Evolutionary conservation across 441 rosid genomes (phyloP).

Genomic region (Populus hybrid): DNA sequence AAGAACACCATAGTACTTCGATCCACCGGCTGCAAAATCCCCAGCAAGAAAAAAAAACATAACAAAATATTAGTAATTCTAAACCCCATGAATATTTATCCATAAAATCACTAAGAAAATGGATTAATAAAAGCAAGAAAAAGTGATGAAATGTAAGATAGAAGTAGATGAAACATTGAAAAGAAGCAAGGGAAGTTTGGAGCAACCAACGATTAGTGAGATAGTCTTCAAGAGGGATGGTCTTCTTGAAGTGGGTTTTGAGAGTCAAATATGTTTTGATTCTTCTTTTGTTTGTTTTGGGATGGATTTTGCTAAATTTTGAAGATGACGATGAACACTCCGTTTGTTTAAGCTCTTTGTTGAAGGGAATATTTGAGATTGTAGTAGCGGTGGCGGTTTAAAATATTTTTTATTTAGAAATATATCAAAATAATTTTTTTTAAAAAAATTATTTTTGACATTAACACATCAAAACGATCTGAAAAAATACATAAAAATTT

Average conservation of each 20-base stretch:
- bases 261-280: conserved; percentile 25
- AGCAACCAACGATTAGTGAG: conserved; percentile 26
- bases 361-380: too few species aligned
- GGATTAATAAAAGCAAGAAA: too few species aligned
- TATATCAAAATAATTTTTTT: too few species aligned
- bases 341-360: conserved; percentile 28
- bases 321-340: conserved; percentile 19
- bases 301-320: conserved; percentile 4
- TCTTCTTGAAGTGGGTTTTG: conserved; percentile 60
- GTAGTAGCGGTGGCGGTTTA: too few species aligned
- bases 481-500: too few species aligned
- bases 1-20: conserved; percentile 74
- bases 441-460: too few species aligned
- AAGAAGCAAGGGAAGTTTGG: background rate
- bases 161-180: too few species aligned
- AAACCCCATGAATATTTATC: background rate
- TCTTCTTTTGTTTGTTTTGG: conserved; percentile 15
- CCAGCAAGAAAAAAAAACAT: background rate
- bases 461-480: too few species aligned
- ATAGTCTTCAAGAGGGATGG: conserved; percentile 68
- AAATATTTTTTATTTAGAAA: too few species aligned
- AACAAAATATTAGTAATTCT: too few species aligned
- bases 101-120: too few species aligned
- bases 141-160: background rate
- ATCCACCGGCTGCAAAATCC: conserved; percentile 63